phyloP scores from a whole-genome alignment of 495 filamentous ascomycete species.

The Beverwykella pulmonaria region DNA sequence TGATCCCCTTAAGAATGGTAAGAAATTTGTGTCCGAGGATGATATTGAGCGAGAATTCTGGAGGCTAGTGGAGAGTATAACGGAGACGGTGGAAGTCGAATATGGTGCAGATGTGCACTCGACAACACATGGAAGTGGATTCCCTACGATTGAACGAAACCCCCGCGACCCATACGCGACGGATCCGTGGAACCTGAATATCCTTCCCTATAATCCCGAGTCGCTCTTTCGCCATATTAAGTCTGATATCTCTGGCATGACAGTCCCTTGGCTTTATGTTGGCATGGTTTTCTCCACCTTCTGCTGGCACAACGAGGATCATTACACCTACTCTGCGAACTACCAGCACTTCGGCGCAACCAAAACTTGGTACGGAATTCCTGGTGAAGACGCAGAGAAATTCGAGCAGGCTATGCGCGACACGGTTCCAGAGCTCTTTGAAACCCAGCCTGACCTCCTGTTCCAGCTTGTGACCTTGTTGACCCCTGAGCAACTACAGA shows the following conservation, averaged over 20 bases:
- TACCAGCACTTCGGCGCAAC: slow-evolving; percentile 99
- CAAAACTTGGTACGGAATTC: slow-evolving; percentile 99
- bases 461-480: slow-evolving; percentile 96
- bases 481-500: slow-evolving; percentile 90
- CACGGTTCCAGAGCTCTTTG: slow-evolving; percentile 93
- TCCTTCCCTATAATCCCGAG: slow-evolving; percentile 85
- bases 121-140: slow-evolving; percentile 96
- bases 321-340: slow-evolving; percentile 96
- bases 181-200: slow-evolving; percentile 96
- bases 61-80: slow-evolving; percentile 86
- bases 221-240: slow-evolving; percentile 97
- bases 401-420: slow-evolving; percentile 95
- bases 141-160: slow-evolving; percentile 91
- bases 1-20: slow-evolving; percentile 78
- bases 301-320: slow-evolving; percentile 99
- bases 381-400: slow-evolving; percentile 85
- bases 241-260: slow-evolving; percentile 99
- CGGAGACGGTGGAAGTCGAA: slow-evolving; percentile 95
- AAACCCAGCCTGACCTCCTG: slow-evolving; percentile 92
- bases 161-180: slow-evolving; percentile 81
- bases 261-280: slow-evolving; percentile 99
- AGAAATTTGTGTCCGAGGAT: slow-evolving; percentile 83
- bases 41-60: slow-evolving; percentile 98
- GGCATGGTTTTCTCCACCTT: slow-evolving; percentile 99
- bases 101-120: slow-evolving; percentile 99